Base-by-base conservation (phyloP, 2,329 filamentous ascomycete species). In the Xylariaceae sp. region DNA sequence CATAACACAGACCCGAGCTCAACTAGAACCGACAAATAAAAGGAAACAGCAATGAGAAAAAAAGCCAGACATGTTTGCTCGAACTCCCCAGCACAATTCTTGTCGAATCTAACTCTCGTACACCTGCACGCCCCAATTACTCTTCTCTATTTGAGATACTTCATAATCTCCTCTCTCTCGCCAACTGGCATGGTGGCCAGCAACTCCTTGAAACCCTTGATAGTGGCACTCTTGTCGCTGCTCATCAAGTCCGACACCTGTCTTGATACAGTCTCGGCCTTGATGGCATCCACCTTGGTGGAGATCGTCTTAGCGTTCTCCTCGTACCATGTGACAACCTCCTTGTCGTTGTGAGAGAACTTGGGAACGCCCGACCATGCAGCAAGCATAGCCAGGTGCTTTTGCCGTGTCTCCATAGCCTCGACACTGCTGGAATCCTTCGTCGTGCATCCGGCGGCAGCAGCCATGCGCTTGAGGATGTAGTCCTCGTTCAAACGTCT, bases 401-500 rank as follows among this genome's bases (percentile, higher is more conserved):
- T 80, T 34, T 82, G 78, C 57, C 91, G 88, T 50, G 78, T 73
- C 61, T 82, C 79, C n/a, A 75, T 56, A 9, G 68, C 71, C 42
- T 79, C 60, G 4, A 60, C 54, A 58, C 63, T 70, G 65, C 61
- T 64, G 34, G 66, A 67, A 55, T 72, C 70, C 55, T 65, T 62
- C 6, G 55, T 56, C 60, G 75, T 75, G 51, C 77, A 71, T 60
- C 72, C 64, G 2, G 74, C 67, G 9, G 75, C 73, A 8, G 74
- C 66, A 4, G 79, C 80, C 84, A 99, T 90, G 77, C 91, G 91
- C 79, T 92, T 94, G 74, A 99, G 83, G 69, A 99, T 91, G 76
- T 95, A 90, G 79, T 99, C 94, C 79, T 99, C 94, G 77, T 95
- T 97, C 73, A 99, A 83, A 78, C 94, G 87, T 73, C 94, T 89